These are phyloP conservation scores for Coprinellus micaceus DNA, from an alignment of 768 basidiomycete species.

Conservation along the genomic window DNA sequence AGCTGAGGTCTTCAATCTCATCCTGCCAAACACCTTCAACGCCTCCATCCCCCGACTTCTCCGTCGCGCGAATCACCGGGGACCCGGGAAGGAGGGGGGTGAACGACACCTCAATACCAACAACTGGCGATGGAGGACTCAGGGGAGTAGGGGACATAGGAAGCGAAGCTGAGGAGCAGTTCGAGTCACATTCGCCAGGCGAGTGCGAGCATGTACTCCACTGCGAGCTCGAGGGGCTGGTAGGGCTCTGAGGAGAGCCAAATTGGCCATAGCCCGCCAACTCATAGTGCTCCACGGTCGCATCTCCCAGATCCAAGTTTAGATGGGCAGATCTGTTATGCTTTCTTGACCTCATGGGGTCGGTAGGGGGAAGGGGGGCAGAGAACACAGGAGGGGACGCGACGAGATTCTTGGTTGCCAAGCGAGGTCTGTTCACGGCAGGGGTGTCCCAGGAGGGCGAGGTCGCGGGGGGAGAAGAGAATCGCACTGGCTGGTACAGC, in stretches of 20 bases:
- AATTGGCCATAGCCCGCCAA: background rate
- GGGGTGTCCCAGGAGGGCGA: background rate
- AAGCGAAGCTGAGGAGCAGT: background rate
- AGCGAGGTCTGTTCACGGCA: too few species aligned
- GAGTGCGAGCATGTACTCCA: background rate
- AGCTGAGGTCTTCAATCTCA: conserved; percentile 38
- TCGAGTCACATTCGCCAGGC: background rate
- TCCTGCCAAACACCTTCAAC: background rate
- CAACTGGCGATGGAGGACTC: background rate
- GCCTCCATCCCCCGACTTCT: background rate
- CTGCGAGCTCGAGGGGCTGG: background rate
- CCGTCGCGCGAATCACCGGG: background rate
- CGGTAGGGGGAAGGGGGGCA: background rate
- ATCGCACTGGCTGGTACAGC: conserved; percentile 7
- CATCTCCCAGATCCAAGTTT: background rate
- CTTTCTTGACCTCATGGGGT: background rate
- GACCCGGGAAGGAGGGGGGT: background rate
- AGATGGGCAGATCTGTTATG: background rate
- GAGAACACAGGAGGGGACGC: conserved; percentile 4
- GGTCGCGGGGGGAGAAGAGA: background rate
- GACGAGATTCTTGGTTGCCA: conserved; percentile 2
- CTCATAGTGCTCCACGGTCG: background rate
- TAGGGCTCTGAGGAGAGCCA: too few species aligned
- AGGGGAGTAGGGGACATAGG: background rate
- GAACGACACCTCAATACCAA: background rate